Evolutionary conservation across 2,329 filamentous ascomycete species (phyloP), one percentile per base, ranked within the genome.

Genomic region (Cladophialophora chaetospira): DNA sequence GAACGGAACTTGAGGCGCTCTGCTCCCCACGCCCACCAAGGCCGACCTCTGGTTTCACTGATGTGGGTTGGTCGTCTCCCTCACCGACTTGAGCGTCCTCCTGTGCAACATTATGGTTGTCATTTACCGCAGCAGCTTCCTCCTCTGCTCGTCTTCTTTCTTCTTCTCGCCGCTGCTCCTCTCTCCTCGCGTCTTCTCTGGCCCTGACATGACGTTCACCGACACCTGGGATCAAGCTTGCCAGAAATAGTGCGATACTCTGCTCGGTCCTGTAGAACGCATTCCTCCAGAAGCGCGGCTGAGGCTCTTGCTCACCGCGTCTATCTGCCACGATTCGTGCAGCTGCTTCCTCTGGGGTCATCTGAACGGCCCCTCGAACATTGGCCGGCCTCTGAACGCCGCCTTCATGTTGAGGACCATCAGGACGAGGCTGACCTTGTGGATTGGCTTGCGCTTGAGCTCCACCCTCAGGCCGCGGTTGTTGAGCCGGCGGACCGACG

Each of bases 151-250:
- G 49, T 21, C 35, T 25, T 59, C 46, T 65, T 54, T 67, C 61
- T 55, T 60, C 65, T 48, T 57, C 63, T 44, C 47, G 53, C 52
- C 57, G 58, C 51, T 57, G 55, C 42, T 59, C 60, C 40, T 63
- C 63, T 53, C 59, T 71, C 70, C 54, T 73, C 73, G 79, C 75
- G 51, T 79, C 78, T 63, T 82, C 78, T 56, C 80, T 75, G 23
- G 80, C 82, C 60, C 77, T 73, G 11, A 86, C 80, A 67, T 84
- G 81, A 5, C 81, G 73, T 67, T 87, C 84, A 0, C 84, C 83
- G 23, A 87, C 75, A 0, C 84, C 84, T 0, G 84, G 84, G 67
- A 84, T 79, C 47, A 87, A 66, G 68, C 81, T 85, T 0, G 83
- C 83, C 29, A 87, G 67, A 58, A 87, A 84, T n/a, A 87, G 72